Evolutionary conservation across 768 basidiomycete genomes (phyloP).

Genomic region (Boletus tylopilopsis): DNA sequence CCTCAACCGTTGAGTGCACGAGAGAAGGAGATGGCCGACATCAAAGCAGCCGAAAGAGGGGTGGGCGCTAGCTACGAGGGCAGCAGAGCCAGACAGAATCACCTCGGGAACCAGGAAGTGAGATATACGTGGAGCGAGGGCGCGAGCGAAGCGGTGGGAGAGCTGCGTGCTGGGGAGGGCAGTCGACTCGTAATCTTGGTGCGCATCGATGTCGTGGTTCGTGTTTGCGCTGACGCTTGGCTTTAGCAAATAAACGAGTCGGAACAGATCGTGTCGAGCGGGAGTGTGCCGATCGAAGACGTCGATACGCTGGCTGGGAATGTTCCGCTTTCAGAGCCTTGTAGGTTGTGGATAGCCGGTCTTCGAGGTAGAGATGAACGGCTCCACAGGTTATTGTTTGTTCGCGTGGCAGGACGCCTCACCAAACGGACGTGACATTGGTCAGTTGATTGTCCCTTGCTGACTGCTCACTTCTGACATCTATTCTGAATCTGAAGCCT

Average conservation of each 20-base stretch:
- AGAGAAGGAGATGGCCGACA: conserved; percentile 78
- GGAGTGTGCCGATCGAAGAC: conserved; percentile 36
- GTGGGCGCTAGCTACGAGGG: conserved; percentile 54
- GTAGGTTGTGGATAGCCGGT: conserved; percentile 25
- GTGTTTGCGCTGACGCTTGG: not conserved
- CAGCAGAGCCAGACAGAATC: conserved; percentile 51
- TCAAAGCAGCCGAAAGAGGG: conserved; percentile 72
- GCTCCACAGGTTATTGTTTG: conserved; percentile 49
- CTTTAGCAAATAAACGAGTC: conserved; percentile 65
- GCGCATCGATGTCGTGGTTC: not conserved
- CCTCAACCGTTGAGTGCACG: conserved; percentile 79
- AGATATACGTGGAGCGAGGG: conserved; percentile 68
- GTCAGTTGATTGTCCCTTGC: conserved; percentile 35
- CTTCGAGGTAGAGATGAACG: not conserved
- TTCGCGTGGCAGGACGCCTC: conserved; percentile 58
- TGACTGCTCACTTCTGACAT: not conserved
- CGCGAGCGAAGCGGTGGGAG: conserved; percentile 58
- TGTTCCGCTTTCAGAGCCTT: conserved; percentile 58
- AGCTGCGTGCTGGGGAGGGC: conserved; percentile 47
- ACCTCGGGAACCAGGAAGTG: conserved; percentile 51
- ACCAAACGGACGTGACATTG: conserved; percentile 51
- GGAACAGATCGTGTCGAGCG: conserved; percentile 55
- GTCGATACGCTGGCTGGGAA: conserved; percentile 43
- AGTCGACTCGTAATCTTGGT: conserved; percentile 65
- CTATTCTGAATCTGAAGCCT: conserved; percentile 64